Evolutionary conservation across 1,139 yeast genomes (phyloP).

Genomic region (Hansenula sp.): DNA sequence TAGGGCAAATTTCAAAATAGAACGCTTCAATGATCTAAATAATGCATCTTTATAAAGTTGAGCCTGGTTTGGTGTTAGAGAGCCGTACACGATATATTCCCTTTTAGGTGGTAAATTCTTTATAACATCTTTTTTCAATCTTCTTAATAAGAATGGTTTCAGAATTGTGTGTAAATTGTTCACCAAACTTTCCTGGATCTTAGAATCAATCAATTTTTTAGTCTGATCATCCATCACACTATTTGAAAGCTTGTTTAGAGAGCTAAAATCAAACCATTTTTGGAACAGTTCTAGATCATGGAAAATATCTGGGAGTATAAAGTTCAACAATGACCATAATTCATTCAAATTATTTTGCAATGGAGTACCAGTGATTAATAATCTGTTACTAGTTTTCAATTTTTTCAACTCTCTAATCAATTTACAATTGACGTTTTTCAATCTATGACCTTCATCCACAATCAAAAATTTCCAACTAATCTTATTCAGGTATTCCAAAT

Average conservation of each 20-base stretch:
- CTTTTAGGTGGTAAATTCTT: constrained; percentile 78
- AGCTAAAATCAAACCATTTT: constrained; percentile 85
- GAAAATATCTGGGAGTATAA: constrained; percentile 87
- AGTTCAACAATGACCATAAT: constrained; percentile 85
- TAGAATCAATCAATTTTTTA: constrained; percentile 50
- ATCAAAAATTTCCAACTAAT: constrained; percentile 77
- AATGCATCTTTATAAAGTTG: constrained; percentile 62
- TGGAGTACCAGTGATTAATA: constrained; percentile 89
- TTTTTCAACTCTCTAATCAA: constrained; percentile 68
- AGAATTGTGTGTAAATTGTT: constrained; percentile 80
- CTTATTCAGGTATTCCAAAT: constrained; percentile 47
- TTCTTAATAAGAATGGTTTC: constrained; percentile 79
- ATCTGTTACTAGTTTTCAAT: constrained; percentile 62
- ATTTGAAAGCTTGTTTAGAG: constrained; percentile 35
- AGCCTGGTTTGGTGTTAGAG: constrained; percentile 60
- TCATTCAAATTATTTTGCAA: constrained; percentile 86
- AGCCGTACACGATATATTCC: constrained; percentile 78
- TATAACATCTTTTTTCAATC: constrained; percentile 72
- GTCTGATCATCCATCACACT: constrained; percentile 29
- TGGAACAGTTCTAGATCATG: constrained; percentile 86
- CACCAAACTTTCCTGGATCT: constrained; percentile 60
- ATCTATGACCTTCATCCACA: constrained; percentile 94
- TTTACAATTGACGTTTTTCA: constrained; percentile 78
- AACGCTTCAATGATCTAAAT: constrained; percentile 37
- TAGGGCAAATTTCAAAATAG: constrained; percentile 41